A percentile compares a stretch with the other conserved stretches of the same genome.
These are phyloP conservation scores for Hanseniaspora occidentalis DNA, from an alignment of 805 yeast genomes.

Conservation along the genomic window DNA sequence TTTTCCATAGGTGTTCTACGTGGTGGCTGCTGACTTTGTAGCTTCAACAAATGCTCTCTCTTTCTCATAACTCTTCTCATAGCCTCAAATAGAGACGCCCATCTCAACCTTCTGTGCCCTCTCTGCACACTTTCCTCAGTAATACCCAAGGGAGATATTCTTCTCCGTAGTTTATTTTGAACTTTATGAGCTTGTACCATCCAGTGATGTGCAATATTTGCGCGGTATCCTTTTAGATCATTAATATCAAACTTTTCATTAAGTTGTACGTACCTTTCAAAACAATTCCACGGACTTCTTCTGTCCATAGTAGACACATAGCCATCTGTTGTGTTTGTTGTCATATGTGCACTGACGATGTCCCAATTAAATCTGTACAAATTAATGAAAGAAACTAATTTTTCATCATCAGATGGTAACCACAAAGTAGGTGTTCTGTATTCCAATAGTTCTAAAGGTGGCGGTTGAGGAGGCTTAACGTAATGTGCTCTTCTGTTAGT, in stretches of 20 bases:
- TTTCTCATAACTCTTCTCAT: conserved; percentile 82
- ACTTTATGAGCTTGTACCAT: conserved; percentile 81
- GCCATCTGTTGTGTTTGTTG: conserved; percentile 50
- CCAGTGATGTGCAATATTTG: conserved; percentile 82
- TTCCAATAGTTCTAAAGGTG: conserved; percentile 67
- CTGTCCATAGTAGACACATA: conserved; percentile 85
- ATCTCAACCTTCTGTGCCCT: conserved; percentile 80
- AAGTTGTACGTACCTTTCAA: conserved; percentile 88
- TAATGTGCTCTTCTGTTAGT: conserved; percentile 33
- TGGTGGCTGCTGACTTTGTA: conserved; percentile 32
- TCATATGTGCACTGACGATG: conserved; percentile 69
- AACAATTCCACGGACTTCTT: conserved; percentile 98
- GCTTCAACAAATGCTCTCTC: conserved; percentile 64
- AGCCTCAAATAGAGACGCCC: conserved; percentile 97
- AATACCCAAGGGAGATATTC: conserved; percentile 89
- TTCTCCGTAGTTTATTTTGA: conserved; percentile 67
- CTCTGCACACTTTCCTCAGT: conserved; percentile 85
- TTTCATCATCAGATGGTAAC: conserved; percentile 88
- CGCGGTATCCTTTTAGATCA: conserved; percentile 80
- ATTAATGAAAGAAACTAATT: conserved; percentile 66
- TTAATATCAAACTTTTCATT: conserved; percentile 77
- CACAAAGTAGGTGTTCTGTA: conserved; percentile 86
- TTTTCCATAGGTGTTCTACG: conserved; percentile 28
- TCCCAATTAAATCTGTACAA: conserved; percentile 91
- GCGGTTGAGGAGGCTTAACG: conserved; percentile 85